phyloP scores from a whole-genome alignment of 208 protist genomes.

The Leishmania tropica region DNA sequence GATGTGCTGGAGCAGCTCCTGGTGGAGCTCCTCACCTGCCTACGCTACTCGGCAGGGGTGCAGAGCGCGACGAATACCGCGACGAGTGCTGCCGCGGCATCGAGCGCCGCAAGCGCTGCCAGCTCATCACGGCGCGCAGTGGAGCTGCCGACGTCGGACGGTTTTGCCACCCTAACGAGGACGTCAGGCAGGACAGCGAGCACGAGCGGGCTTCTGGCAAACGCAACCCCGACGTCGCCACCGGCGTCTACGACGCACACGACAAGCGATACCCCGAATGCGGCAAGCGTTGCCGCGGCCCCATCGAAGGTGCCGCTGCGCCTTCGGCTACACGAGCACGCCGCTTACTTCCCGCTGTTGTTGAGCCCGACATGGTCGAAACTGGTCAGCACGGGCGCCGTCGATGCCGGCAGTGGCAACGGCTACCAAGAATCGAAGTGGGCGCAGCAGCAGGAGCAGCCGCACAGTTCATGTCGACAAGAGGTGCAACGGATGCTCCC shows the following conservation, averaged over 20 bases:
- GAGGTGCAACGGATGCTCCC: conserved; percentile 15
- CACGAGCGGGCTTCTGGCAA: neutral
- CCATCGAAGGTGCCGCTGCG: neutral
- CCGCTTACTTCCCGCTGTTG: conserved; percentile 5
- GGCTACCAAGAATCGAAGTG: neutral
- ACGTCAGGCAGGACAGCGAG: neutral
- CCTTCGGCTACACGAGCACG: neutral
- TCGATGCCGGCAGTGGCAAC: too few species aligned
- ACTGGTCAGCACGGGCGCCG: neutral
- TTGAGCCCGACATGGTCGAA: conserved; percentile 7
- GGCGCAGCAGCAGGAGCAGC: neutral
- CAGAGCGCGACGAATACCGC: too few species aligned
- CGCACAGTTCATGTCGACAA: neutral
- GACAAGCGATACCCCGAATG: too few species aligned
- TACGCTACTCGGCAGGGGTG: neutral
- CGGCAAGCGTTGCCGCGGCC: neutral
- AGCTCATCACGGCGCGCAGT: neutral
- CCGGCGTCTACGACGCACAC: neutral
- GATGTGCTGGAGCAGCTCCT: conserved; percentile 34
- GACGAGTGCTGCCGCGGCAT: neutral
- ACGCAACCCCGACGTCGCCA: too few species aligned
- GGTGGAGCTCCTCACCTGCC: conserved; percentile 24
- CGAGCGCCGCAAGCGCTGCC: neutral
- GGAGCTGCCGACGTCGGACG: neutral
- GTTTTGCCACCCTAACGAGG: neutral